Base-by-base conservation (phyloP, 1,284 basidiomycete genomes). In the Rhodotorula sp. region DNA sequence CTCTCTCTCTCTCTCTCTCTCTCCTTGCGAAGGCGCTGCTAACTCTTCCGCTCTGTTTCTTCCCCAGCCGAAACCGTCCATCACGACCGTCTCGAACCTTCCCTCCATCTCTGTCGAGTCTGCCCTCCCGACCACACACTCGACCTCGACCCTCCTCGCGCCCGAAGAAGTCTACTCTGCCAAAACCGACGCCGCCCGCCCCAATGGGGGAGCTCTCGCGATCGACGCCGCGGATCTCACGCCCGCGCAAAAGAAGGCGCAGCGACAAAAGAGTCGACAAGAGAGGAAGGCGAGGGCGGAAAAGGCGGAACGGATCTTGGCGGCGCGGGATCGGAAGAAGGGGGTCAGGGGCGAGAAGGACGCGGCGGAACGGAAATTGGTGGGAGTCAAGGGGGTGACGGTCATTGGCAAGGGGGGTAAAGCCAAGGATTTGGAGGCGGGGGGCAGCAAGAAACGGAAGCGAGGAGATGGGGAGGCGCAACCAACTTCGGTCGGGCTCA, bases 81-180 rank as follows among this genome's bases (percentile, higher is more conserved):
- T 99, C 79, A 89, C 91, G 10, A 93, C 93, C 0, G 83, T 98
- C 31, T 86, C 90, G 29, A 95, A 98, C 80, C 85, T 91, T 12
- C 87, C 96, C 0, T 89, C 91, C 0, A 87, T 94, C n/a, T 86
- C 88, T 3, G 83, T 98, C 77, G 97, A 99, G 82, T 92, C 92
- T 2, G 92, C 94, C 0, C 85, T 99, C 3, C 97, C 96, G 0
- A 90, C 92, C 0, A 87, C 88, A 3, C 87, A 89, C 76, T 89
- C 91, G 0, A 85, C 87, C 0, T 85, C 89, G 5, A 89, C 89
- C 0, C 90, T 94, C 86, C 87, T 99, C 64, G 93, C 97, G 1
- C 97, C 97, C 0, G 93, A 98, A 80, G 97, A 99, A 83, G 84
- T 99, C 48, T 92, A 91, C 78, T 84, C 88, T 0, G 57, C 70